Conservation (phyloP, 2,329 filamentous ascomycete genomes). For the Fusarium irregulare region DNA sequence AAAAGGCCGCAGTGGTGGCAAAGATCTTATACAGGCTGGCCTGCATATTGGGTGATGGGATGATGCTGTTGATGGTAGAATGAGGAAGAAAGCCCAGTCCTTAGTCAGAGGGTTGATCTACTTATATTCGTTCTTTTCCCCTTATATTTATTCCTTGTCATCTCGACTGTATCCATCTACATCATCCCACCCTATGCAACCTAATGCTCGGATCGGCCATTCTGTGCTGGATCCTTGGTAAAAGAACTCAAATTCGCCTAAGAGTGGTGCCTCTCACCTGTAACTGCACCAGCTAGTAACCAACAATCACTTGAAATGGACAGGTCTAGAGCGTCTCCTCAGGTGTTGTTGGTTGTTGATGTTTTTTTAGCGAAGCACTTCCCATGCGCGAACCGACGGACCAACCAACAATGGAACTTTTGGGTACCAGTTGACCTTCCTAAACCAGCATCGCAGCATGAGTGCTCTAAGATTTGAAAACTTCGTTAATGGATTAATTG, state of each 20-base stretch:
- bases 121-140: background rate
- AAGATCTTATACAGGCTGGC: background rate
- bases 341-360: background rate
- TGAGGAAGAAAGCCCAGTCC: background rate
- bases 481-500: accelerated
- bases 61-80: background rate
- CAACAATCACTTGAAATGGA: background rate
- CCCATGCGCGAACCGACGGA: background rate
- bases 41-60: background rate
- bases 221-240: accelerated
- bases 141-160: background rate
- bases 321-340: background rate
- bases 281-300: background rate
- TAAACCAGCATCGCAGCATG: background rate
- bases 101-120: background rate
- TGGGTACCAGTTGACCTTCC: background rate
- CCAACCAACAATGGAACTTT: slow-evolving; percentile 1
- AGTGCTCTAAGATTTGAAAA: accelerated
- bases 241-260: no score
- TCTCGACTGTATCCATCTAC: background rate
- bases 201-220: no score
- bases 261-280: no score
- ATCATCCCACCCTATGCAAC: background rate
- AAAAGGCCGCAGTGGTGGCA: background rate
- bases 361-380: background rate